These are phyloP conservation scores for Trametes versicolor DNA, from an alignment of 1,284 basidiomycete genomes.

Conservation along the genomic window DNA sequence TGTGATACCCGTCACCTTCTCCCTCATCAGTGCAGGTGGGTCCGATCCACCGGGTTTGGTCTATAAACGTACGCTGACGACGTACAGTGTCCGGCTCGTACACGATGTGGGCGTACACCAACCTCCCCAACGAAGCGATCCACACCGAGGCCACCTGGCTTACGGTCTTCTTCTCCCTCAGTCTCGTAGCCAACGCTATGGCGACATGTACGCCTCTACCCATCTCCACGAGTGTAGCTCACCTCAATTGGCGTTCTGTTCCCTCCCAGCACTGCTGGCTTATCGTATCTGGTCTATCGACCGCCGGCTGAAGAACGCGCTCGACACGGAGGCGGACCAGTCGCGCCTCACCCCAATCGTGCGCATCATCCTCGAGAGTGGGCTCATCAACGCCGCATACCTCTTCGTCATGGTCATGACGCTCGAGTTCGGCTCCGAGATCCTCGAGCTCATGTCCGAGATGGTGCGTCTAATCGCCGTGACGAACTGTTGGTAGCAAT, in stretches of 20 bases:
- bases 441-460: slow-evolving; percentile 32
- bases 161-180: slow-evolving; percentile 31
- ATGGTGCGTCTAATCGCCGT: slow-evolving; percentile 21
- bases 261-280: slow-evolving; percentile 24
- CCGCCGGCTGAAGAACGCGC: slow-evolving; percentile 6
- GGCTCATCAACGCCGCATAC: slow-evolving; percentile 32
- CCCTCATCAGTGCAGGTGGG: slow-evolving; percentile 31
- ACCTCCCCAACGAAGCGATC: slow-evolving; percentile 17
- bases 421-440: slow-evolving; percentile 19
- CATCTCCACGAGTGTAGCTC: too few relatives aligned
- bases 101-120: slow-evolving; percentile 25
- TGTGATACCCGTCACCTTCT: slow-evolving; percentile 30
- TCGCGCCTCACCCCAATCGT: slow-evolving; percentile 24
- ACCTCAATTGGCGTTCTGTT: background rate
- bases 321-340: background rate
- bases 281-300: slow-evolving; percentile 27
- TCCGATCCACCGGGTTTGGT: background rate
- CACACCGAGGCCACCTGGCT: slow-evolving; percentile 22
- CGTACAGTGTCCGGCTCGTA: slow-evolving; percentile 15
- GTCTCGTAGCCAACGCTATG: slow-evolving; percentile 34
- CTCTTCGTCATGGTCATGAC: slow-evolving; percentile 31
- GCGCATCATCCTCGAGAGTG: slow-evolving; percentile 34
- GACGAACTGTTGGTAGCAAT: background rate
- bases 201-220: slow-evolving; percentile 25
- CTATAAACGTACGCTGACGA: background rate